phyloP scores from a whole-genome alignment of 1,284 basidiomycete genomes.

The Moesziomyces sp. region DNA sequence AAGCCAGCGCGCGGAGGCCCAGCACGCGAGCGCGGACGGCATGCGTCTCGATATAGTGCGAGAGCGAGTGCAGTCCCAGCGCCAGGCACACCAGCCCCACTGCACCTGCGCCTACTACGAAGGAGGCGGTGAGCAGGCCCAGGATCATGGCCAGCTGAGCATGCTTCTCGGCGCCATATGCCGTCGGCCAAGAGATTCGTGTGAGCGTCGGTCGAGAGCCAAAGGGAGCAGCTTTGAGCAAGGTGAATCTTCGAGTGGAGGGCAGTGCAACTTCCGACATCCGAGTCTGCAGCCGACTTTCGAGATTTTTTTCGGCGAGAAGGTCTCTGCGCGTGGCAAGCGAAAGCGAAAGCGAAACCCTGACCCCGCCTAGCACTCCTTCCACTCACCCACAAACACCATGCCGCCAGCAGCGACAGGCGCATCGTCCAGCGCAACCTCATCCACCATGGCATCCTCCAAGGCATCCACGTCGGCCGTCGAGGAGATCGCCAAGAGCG shows the following conservation, averaged over 20 bases:
- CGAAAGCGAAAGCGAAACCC: neutral
- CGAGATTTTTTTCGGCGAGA: neutral
- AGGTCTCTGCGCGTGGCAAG: neutral
- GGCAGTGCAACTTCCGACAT: neutral
- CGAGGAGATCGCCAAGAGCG: slow-evolving; percentile 20
- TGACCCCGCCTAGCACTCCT: neutral
- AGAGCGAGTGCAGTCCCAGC: slow-evolving; percentile 36
- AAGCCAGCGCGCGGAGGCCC: slow-evolving; percentile 19
- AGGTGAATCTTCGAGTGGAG: neutral
- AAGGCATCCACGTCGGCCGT: slow-evolving; percentile 3
- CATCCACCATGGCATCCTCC: slow-evolving; percentile 1
- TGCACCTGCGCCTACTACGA: slow-evolving; percentile 7
- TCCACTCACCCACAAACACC: neutral
- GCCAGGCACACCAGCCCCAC: slow-evolving; percentile 22
- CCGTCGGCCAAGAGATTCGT: too few relatives aligned
- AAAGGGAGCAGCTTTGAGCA: too few relatives aligned
- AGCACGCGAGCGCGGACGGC: slow-evolving; percentile 22
- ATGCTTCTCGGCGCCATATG: neutral
- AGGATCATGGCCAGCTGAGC: slow-evolving; percentile 25
- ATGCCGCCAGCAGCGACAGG: slow-evolving; percentile 28
- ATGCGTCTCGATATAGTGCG: slow-evolving; percentile 42
- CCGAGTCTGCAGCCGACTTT: neutral
- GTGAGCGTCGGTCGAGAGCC: too few relatives aligned
- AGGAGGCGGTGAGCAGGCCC: slow-evolving; percentile 12
- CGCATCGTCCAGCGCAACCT: slow-evolving; percentile 6